phyloP scores from a whole-genome alignment of 2,329 filamentous ascomycete species.

The Lachnellula cervina region DNA sequence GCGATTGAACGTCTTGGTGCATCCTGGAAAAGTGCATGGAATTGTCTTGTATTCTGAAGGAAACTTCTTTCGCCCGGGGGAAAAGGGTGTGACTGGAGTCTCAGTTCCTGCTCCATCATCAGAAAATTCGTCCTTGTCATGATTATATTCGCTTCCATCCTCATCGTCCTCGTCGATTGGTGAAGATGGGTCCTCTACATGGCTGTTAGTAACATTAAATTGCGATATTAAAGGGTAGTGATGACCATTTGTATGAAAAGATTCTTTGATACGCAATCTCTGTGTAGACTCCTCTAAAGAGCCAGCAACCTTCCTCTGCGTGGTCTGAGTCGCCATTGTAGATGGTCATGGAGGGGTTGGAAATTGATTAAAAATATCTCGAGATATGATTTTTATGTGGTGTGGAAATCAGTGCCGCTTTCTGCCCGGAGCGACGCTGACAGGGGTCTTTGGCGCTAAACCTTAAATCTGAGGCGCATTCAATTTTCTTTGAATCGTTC shows the following conservation, averaged over 20 bases:
- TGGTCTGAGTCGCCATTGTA: constrained; percentile 21
- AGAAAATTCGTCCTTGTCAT: constrained; percentile 29
- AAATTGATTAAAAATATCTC: neutral
- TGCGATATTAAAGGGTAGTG: neutral
- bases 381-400: neutral
- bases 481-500: constrained; percentile 20
- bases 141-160: constrained; percentile 30
- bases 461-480: constrained; percentile 22
- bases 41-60: constrained; percentile 74
- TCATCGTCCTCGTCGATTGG: constrained; percentile 37
- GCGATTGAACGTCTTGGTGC: constrained; percentile 80
- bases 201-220: neutral
- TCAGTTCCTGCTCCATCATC: constrained; percentile 33
- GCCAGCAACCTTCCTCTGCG: constrained; percentile 21
- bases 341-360: constrained; percentile 1
- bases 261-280: constrained; percentile 17
- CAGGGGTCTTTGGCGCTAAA: constrained; percentile 20
- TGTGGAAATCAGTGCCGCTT: neutral
- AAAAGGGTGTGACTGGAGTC: constrained; percentile 47
- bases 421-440: neutral
- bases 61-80: constrained; percentile 46
- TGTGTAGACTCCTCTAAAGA: constrained; percentile 17
- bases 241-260: constrained; percentile 13
- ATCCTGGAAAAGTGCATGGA: constrained; percentile 67
- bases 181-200: neutral